Conservation (phyloP, 2,329 filamentous ascomycete genomes). For the Periconia sp. region DNA sequence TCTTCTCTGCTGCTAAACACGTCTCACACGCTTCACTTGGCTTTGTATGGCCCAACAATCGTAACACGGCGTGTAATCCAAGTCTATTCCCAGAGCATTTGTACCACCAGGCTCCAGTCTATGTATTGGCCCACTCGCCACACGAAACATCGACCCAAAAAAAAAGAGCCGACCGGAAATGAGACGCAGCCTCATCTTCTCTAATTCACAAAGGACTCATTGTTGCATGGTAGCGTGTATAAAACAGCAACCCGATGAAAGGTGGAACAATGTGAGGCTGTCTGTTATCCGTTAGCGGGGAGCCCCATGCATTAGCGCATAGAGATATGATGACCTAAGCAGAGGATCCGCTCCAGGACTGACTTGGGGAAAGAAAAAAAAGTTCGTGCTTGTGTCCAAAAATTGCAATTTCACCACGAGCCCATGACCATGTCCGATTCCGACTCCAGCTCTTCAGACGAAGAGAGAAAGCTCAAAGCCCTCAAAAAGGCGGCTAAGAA, state of each 20-base stretch:
- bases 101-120: neutral
- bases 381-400: neutral
- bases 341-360: no score
- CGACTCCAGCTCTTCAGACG: neutral
- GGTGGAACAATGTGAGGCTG: no score
- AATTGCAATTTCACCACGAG: neutral
- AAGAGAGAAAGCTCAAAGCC: neutral
- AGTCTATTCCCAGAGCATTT: neutral
- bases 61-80: neutral
- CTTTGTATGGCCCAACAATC: neutral
- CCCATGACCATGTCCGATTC: neutral
- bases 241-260: no score
- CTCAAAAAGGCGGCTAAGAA: constrained; percentile 30
- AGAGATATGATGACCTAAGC: no score
- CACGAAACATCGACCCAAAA: no score
- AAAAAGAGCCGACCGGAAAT: no score
- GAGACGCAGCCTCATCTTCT: no score
- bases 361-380: neutral
- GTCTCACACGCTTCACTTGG: neutral
- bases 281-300: no score
- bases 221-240: no score
- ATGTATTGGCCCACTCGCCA: neutral
- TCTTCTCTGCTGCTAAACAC: neutral
- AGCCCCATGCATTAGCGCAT: no score
- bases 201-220: no score